Evolutionary conservation across 148 eudicot species (phyloP), one percentile per base, ranked within the genome.

Genomic region (Persicaria tinctoria): DNA sequence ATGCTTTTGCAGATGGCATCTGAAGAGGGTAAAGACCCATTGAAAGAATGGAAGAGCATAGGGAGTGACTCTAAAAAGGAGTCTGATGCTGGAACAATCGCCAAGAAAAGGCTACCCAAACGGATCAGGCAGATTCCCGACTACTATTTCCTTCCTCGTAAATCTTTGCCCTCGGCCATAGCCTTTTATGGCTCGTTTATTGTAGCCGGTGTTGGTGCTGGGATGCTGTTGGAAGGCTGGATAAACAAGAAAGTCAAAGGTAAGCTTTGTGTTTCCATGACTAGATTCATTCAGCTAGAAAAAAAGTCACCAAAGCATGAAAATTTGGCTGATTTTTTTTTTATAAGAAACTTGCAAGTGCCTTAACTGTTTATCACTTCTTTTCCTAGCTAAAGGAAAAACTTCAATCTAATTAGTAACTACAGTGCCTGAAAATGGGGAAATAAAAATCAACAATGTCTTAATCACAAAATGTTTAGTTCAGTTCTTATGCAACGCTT

Each of bases 221-320:
- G 93, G 70, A 87, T 87, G 89, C 87, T 87, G 50, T 57, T 76
- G 53, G 93, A 87, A 73, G 76, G 82, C 68, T 90, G 92, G 96
- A 88, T 90, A 51, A 84, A 90, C 57, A 88, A 88, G 82, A 90
- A 90, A 81, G 84, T 88, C 18, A 85, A 88, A 85, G 92, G 96
- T 88, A 84, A 56, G 11, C n/a, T 12, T 70, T 59, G 4, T 18
- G 4, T 20, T 72, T 20, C 8, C 41, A 13, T 72, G 16, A 32
- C 1, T 60, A 20, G 8, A 9, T 60, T 20, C 66, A 20, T 60
- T 60, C 66, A 60, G 41, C 68, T 27, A 62, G 1, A 38, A 7
- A 38, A 7, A 20, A 59, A 59, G 6, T 54, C 59, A 54, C n/a
- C 59, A 14, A 17, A 18, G 18, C n/a, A 2, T 8, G 53, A 10